Evolutionary conservation across 306 rosid genomes (phyloP), one percentile per base, ranked within the genome.

Genomic region (Acacia melanoxylon): DNA sequence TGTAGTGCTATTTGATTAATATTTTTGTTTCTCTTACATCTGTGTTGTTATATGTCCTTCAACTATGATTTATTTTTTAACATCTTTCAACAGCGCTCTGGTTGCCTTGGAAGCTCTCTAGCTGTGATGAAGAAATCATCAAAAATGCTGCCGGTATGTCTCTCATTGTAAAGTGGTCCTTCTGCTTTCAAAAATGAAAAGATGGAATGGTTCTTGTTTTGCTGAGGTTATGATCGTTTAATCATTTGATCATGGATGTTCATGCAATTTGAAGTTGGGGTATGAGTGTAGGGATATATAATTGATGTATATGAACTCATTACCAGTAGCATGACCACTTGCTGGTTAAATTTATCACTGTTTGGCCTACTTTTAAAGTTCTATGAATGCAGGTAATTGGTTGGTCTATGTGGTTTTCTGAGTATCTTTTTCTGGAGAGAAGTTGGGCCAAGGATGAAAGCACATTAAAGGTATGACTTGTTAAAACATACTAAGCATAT

Each of bases 81-180:
- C 76, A 46, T 27, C 76, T 25, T 72, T 72, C 22, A 42, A 71
- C 75, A 71, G 75, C 75, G 75, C 8, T 24, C 75, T 1, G 75
- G 75, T 24, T 71, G 58, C 75, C 75, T 71, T 25, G 75, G 75
- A 71, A 71, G 75, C 6, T 2, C 75, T 42, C 75, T 71, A 12
- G 75, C 75, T 45, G 75, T 71, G 75, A 71, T 71, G 75, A 71
- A 71, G 75, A 71, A 71, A 71, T 71, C 75, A 25, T 71, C 75
- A 22, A 71, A 71, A 45, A 24, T 22, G 29, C 40, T 71, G 37
- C 75, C 75, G 40, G 75, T 71, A 71, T 45, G 75, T 45, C 40
- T 25, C 31, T 71, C 31, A 20, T 45, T 44, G 58, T 44, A 8
- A 71, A 71, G 27, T 14, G 58, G 59, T 46, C 25, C 49, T 40